Evolutionary conservation across 2,329 filamentous ascomycete species (phyloP), one percentile per base, ranked within the genome.

Genomic region (Aotearoamyces nothofagi): DNA sequence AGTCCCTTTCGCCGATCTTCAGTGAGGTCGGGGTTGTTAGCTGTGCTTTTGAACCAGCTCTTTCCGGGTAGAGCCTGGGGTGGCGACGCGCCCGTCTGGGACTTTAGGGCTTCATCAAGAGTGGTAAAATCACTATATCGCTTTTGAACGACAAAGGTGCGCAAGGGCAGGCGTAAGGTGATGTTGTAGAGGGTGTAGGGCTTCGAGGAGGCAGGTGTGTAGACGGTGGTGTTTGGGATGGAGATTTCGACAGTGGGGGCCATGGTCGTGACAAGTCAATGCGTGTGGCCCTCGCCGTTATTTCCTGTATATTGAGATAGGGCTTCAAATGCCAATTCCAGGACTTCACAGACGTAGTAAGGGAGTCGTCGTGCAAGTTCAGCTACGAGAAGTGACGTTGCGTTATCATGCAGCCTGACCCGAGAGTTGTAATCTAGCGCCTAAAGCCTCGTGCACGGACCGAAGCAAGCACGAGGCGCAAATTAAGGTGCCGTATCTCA

Each of bases 181-280:
- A 86, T 76, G 51, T 81, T 80, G 60, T 86, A 87, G 39, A 77
- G 65, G 0, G 79, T 86, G 52, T 72, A 83, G 37, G 65, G 60
- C 38, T 64, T 62, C 37, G 63, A 58, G 38, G 61, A 60, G 33
- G 63, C 56, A 30, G 57, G 34, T 3, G 51, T 51, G 29, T 63
- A 60, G 33, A 69, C 53, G 37, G 67, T 72, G 27, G 72, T 75
- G n/a, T 68, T 69, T 8, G 71, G 71, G 40, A 78, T 77, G 35
- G 67, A 69, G 47, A 78, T 73, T 47, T 78, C 71, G 47, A 67
- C 62, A 22, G 72, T 68, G 29, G 72, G 70, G 37, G 69, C 66
- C 72, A 77, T 77, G 36, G 15, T 37, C n/a, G n/a, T n/a, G n/a
- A n/a, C n/a, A n/a, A n/a, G n/a, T n/a, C n/a, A n/a, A n/a, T n/a